Evolutionary conservation across 2,329 filamentous ascomycete species (phyloP).

Genomic region (Epichloe baconii): DNA sequence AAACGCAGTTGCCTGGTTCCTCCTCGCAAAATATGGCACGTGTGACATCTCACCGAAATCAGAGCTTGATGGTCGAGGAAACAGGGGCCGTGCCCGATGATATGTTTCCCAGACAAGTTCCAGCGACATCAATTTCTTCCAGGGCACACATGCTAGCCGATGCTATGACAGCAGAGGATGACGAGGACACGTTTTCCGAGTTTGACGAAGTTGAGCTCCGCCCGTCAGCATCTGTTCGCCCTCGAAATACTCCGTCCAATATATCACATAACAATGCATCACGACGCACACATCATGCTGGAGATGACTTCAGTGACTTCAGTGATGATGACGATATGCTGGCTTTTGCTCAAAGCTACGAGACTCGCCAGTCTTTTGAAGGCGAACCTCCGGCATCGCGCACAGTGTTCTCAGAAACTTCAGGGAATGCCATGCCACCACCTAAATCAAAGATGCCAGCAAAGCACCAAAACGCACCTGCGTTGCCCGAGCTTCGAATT

Average conservation of each 20-base stretch:
- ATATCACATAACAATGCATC: not conserved
- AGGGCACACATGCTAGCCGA: not conserved
- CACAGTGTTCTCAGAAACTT: conserved; percentile 32
- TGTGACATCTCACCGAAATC: conserved; percentile 6
- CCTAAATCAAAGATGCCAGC: conserved; percentile 19
- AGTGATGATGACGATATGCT: conserved; percentile 39
- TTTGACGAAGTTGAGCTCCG: conserved; percentile 16
- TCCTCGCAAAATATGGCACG: conserved; percentile 11
- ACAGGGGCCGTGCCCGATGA: conserved; percentile 9
- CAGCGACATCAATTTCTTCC: not conserved
- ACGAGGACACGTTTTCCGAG: conserved; percentile 18
- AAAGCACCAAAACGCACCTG: conserved; percentile 19
- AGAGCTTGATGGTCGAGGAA: conserved; percentile 14
- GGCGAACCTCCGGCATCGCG: conserved; percentile 17
- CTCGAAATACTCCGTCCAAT: not conserved
- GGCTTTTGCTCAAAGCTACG: conserved; percentile 37
- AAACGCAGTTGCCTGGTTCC: conserved; percentile 33
- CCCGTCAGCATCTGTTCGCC: not conserved
- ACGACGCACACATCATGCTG: conserved; percentile 10
- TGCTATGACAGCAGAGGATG: conserved; percentile 5
- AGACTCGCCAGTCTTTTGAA: conserved; percentile 24
- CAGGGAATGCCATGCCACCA: conserved; percentile 28
- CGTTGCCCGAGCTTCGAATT: conserved; percentile 21
- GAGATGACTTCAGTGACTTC: conserved; percentile 32
- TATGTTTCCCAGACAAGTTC: conserved; percentile 16